Evolutionary conservation across 495 filamentous ascomycete genomes (phyloP), one percentile per base, ranked within the genome.

Genomic region (Evernia prunastri): DNA sequence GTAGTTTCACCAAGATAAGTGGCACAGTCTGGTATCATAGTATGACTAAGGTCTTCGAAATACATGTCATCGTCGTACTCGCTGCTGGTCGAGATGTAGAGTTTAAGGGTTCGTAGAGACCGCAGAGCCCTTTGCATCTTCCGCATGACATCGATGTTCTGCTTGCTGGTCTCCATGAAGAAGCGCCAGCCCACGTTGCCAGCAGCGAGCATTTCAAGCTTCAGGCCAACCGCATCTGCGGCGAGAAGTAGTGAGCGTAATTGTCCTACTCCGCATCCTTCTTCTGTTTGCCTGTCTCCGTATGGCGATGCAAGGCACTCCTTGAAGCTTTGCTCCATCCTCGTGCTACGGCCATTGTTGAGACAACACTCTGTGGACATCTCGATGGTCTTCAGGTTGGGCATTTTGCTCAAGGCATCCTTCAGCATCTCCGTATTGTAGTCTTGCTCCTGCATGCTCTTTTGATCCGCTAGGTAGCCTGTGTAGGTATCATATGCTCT

Each of bases 331-430:
- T 53, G 15, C 10, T 61, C 42, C 43, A 53, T 35, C 9, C 35
- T 35, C 20, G 40, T 42, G 17, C 42, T 61, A 11, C 31, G 31
- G 25, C 33, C 43, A 10, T 18, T 37, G n/a, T 18, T 13, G 7
- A 61, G 43, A 53, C 43, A 51, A 23, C 10, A 29, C 18, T 25
- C 29, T 27, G 36, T 49, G 18, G 59, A 61, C 49, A 61, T 45
- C 29, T 61, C 59, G 11, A 61, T 37, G 12, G 17, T 61, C 36
- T 61, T 61, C 33, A 61, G 13, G 11, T 36, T 61, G 20, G 27
- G 42, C 40, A 61, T 45, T 23, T 39, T 51, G 9, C 8, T 25
- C 59, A 61, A 27, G 11, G 31, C 43, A 4, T 61, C 43, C 13
- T 25, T 35, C 8, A 61, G 33, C 31, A 53, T 11, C 3, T 53